Conservation (phyloP, 805 yeast species). For the Candida dendrica region DNA sequence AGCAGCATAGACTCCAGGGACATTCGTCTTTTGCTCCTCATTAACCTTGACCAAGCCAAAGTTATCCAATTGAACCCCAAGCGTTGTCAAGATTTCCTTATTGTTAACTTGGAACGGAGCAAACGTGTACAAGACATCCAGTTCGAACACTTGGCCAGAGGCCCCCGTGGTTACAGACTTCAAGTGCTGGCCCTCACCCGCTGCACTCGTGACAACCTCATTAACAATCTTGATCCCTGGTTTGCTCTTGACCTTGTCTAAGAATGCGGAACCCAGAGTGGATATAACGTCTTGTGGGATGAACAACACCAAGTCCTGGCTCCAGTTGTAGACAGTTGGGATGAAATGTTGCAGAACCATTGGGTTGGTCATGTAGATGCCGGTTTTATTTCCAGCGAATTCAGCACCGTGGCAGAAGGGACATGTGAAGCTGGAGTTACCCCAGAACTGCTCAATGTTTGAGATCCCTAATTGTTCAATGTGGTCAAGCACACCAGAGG, state of each 20-base stretch:
- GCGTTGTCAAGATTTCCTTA: neutral
- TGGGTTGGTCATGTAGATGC: slow-evolving; percentile 1
- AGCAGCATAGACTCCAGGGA: neutral
- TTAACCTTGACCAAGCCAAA: slow-evolving; percentile 3
- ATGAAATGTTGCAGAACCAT: neutral
- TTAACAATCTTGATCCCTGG: too few relatives aligned
- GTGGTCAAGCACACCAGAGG: slow-evolving; percentile 10
- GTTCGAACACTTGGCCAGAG: neutral
- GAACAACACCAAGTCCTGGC: neutral
- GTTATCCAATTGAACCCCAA: slow-evolving; percentile 3
- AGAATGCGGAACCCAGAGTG: neutral
- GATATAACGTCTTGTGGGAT: neutral
- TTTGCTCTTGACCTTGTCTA: too few relatives aligned
- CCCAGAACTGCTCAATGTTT: slow-evolving; percentile 12
- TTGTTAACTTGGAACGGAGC: neutral
- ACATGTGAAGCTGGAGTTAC: slow-evolving; percentile 4
- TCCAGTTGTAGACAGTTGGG: neutral
- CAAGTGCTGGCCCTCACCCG: neutral
- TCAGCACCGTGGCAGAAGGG: slow-evolving; percentile 13
- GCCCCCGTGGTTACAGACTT: neutral
- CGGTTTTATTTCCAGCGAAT: slow-evolving; percentile 5
- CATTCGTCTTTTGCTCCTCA: neutral
- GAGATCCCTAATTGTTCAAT: slow-evolving; percentile 4
- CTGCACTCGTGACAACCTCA: neutral
- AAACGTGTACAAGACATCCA: slow-evolving; percentile 3